Evolutionary conservation across 1,284 basidiomycete genomes (phyloP), one percentile per base, ranked within the genome.

Genomic region (Trichosporon coremiiforme): DNA sequence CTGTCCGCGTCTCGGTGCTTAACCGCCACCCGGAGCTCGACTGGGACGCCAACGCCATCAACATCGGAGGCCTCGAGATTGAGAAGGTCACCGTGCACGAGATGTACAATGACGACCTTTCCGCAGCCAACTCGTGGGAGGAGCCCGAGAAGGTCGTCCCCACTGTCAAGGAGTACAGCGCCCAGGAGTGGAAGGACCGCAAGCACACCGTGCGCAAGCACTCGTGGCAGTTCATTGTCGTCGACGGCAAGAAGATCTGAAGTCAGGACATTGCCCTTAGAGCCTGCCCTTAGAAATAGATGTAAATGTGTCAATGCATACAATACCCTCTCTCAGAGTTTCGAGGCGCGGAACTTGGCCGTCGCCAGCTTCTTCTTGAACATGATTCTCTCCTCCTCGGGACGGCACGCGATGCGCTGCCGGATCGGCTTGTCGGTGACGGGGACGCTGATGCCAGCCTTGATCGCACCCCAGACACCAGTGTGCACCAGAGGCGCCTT

Each of bases 401-500:
- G 53, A 2, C 53, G 35, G 15, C 20, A 33, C 33, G 13, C 7
- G 47, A 17, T 53, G 50, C 65, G 50, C 12, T 15, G 12, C 2
- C 31, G 10, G n/a, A 7, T 7, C 10, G 33, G 50, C 33, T 47
- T n/a, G 25, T 64, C 45, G 2, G 25, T 36, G 33, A 68, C 29
- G 4, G 8, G 33, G 20, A 12, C 13, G 15, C 36, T 53, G 33
- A 64, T 64, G 13, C 67, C 67, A 2, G 57, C 78, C 86, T 87
- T 87, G 78, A 87, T 86, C 36, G 77, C 68, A 0, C 86, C 86
- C 83, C 84, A 88, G 17, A 82, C 84, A 22, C 86, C 86, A 50
- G 78, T 80, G 13, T 77, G 82, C 1, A 85, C 82, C 67, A 83
- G 84, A 6, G 64, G 68, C 31, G 84, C 84, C 64, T 84, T 75